Evolutionary conservation across 345 rosid species (phyloP), one percentile per base, ranked within the genome.

Genomic region (Populus deltoides): DNA sequence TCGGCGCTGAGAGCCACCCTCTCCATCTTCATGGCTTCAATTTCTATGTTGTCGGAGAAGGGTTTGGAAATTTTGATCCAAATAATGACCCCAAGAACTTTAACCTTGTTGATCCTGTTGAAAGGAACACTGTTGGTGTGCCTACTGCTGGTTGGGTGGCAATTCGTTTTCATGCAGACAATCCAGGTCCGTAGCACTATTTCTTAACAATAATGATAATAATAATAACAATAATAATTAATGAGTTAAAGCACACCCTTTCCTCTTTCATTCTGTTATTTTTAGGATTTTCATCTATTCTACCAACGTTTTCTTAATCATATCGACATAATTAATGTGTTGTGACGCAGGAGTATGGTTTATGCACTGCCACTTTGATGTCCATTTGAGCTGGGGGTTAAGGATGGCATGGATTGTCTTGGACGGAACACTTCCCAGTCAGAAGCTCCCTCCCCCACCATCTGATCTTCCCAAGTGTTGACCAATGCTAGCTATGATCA

Each of bases 81-180:
- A 65, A 59, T 13, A 83, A 71, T 29, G 97, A 92, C 66, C 91
- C 93, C 17, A 62, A 77, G 33, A 90, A 81, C 47, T 94, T 75
- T 63, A 92, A 94, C 71, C 85, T 90, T 15, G 84, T 90, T 29
- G 97, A 94, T 66, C 98, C 97, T 24, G 93, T 85, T 25, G 88
- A 89, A 79, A 83, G 94, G 77, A 90, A 94, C 88, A 92, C 95
- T 0, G 75, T 88, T 45, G 88, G 81, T 39, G 90, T 94, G 31
- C 95, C 97, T 0, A 62, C 92, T 0, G 92, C 87, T 47, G 94
- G 97, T 35, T 93, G 97, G 97, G 87, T 87, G 1, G 95, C 93
- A 0, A 83, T 90, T 33, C 92, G 94, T 8, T 93, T 94, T 79
- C 84, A 65, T 0, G 94, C 95, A 0, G 94, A 91, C 72, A 93